These are phyloP conservation scores for Calocybe gambosa DNA, from an alignment of 1,284 basidiomycete species.

Conservation along the genomic window DNA sequence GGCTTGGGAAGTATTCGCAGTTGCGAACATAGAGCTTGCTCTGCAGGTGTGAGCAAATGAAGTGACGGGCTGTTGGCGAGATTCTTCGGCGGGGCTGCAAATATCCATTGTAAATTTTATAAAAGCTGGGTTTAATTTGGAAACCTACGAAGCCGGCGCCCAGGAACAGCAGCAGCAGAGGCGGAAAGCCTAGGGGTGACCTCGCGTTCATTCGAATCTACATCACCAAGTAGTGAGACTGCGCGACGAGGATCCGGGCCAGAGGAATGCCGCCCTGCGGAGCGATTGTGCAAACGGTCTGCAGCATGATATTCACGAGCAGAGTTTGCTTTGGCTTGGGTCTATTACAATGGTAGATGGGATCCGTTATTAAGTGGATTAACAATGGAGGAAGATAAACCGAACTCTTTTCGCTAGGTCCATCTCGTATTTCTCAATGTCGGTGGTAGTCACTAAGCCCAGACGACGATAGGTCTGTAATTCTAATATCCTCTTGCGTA, in stretches of 20 bases:
- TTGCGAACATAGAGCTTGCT: conserved; percentile 83
- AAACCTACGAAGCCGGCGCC: conserved; percentile 46
- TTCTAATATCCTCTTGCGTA: conserved; percentile 83
- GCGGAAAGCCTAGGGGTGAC: conserved; percentile 43
- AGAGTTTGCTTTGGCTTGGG: conserved; percentile 49
- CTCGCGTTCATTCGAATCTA: conserved; percentile 55
- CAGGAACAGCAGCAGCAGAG: conserved; percentile 25
- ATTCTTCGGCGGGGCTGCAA: conserved; percentile 69
- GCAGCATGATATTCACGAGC: conserved; percentile 51
- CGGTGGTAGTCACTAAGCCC: conserved; percentile 77
- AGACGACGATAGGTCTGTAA: conserved; percentile 84
- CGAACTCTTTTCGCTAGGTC: conserved; percentile 72
- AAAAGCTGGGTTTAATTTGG: not conserved
- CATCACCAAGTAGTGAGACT: conserved; percentile 37
- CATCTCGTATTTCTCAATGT: conserved; percentile 82
- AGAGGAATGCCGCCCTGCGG: conserved; percentile 47
- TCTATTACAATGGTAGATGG: conserved; percentile 28
- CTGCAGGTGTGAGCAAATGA: conserved; percentile 80
- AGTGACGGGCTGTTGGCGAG: conserved; percentile 82
- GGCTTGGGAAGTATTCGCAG: conserved; percentile 88
- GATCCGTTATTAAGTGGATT: conserved; percentile 2
- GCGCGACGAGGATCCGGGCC: conserved; percentile 49
- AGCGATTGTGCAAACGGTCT: conserved; percentile 43
- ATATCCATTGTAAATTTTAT: conserved; percentile 3
- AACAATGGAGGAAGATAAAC: not conserved